Evolutionary conservation across 2,329 filamentous ascomycete species (phyloP).

Genomic region (Ophiostoma populinum): DNA sequence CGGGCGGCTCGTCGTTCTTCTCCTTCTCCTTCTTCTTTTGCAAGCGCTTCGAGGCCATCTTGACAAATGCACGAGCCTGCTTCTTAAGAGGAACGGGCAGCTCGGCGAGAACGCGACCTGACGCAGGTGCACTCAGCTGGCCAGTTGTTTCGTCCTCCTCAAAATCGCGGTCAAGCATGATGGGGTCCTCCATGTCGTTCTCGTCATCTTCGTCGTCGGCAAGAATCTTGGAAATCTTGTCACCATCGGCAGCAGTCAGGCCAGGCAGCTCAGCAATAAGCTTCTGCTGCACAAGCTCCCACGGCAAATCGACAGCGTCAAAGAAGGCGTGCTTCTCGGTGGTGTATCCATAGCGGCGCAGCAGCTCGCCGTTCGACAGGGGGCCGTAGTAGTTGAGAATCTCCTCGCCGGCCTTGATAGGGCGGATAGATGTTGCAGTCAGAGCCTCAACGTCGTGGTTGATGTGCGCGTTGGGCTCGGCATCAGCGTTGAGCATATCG

Average conservation of each 20-base stretch:
- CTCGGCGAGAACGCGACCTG: slow-evolving; percentile 18
- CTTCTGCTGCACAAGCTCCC: slow-evolving; percentile 23
- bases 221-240: slow-evolving; percentile 23
- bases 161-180: slow-evolving; percentile 44
- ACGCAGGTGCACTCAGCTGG: slow-evolving; percentile 16
- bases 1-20: slow-evolving; percentile 15
- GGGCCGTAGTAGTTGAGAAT: slow-evolving; percentile 83
- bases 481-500: slow-evolving; percentile 79
- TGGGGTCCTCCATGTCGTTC: slow-evolving; percentile 56
- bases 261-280: slow-evolving; percentile 10
- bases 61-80: slow-evolving; percentile 33
- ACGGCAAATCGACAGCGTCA: slow-evolving; percentile 67
- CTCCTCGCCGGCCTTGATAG: slow-evolving; percentile 55
- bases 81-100: slow-evolving; percentile 34
- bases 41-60: slow-evolving; percentile 23
- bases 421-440: slow-evolving; percentile 52
- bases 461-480: slow-evolving; percentile 59
- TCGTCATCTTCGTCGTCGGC: slow-evolving; percentile 31
- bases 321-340: slow-evolving; percentile 59
- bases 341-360: slow-evolving; percentile 78
- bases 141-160: slow-evolving; percentile 34
- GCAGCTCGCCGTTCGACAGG: slow-evolving; percentile 63
- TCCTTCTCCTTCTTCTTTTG: slow-evolving; percentile 3
- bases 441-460: slow-evolving; percentile 38
- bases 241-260: slow-evolving; percentile 19